Conservation (phyloP, 495 filamentous ascomycete genomes). For the Chaetomium fimeti region DNA sequence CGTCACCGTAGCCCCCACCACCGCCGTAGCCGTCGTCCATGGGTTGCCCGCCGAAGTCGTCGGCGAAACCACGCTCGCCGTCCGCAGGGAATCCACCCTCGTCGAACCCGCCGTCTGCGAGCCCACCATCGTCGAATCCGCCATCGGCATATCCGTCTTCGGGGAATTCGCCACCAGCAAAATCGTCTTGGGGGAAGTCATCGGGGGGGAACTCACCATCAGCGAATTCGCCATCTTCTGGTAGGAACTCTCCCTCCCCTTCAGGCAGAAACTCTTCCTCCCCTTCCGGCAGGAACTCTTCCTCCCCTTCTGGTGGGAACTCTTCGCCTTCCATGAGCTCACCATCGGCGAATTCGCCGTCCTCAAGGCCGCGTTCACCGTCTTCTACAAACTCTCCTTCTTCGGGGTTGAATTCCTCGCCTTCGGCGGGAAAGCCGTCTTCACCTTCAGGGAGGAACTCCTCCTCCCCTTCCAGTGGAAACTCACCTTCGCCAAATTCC, state of each 20-base stretch:
- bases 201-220: constrained; percentile 3
- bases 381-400: constrained; percentile 15
- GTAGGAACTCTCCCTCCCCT: background rate
- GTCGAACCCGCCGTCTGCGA: background rate
- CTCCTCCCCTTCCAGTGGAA: constrained; percentile 8
- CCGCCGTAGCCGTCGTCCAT: background rate
- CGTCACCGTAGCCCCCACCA: background rate
- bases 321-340: background rate
- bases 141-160: background rate
- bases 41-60: background rate
- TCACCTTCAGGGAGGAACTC: constrained; percentile 8
- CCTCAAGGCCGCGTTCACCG: background rate
- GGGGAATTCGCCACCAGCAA: constrained; percentile 12
- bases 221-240: background rate
- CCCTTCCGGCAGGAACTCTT: background rate
- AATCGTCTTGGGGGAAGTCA: background rate
- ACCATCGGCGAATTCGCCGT: background rate
- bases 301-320: background rate
- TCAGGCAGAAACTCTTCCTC: background rate
- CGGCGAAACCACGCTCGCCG: constrained; percentile 13
- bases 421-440: background rate
- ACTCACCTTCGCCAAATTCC: constrained; percentile 13
- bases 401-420: background rate
- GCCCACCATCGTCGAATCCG: background rate
- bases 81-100: constrained; percentile 7